A percentile compares a stretch with the other conserved stretches of the same genome.
Evolutionary conservation across 495 filamentous ascomycete genomes (phyloP).

Genomic region (Haplographium delicatum): DNA sequence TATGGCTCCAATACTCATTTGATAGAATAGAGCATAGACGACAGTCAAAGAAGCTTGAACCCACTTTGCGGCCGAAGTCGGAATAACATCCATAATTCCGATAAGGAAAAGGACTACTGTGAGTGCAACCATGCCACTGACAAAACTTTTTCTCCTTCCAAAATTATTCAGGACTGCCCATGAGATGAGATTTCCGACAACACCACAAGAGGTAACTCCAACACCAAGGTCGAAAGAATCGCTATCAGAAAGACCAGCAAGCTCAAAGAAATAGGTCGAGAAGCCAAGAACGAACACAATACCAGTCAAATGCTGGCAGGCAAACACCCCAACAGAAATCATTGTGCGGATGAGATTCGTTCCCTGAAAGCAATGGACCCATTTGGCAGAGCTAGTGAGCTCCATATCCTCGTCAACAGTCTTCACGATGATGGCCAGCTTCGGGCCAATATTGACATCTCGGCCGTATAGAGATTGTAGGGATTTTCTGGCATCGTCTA

Average conservation of each 20-base stretch:
- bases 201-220: slow-evolving; percentile 25
- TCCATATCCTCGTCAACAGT: slow-evolving; percentile 8
- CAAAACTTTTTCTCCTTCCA: slow-evolving; percentile 15
- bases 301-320: slow-evolving; percentile 43
- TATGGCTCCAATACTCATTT: slow-evolving; percentile 53
- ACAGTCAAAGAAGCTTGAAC: slow-evolving; percentile 46
- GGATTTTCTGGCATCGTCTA: slow-evolving; percentile 31
- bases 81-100: slow-evolving; percentile 18
- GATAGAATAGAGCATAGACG: slow-evolving; percentile 49
- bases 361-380: slow-evolving; percentile 49
- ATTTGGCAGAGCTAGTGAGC: slow-evolving; percentile 18
- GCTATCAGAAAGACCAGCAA: slow-evolving; percentile 46
- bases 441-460: background rate
- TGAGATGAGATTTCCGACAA: slow-evolving; percentile 35
- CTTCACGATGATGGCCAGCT: slow-evolving; percentile 7
- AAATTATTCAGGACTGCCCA: slow-evolving; percentile 10
- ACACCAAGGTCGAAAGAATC: slow-evolving; percentile 41
- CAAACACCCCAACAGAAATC: slow-evolving; percentile 44
- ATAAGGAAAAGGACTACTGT: slow-evolving; percentile 12
- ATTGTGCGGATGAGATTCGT: slow-evolving; percentile 49
- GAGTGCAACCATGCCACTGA: slow-evolving; percentile 8
- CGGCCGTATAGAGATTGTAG: background rate
- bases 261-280: slow-evolving; percentile 59
- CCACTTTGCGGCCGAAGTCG: slow-evolving; percentile 23
- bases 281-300: slow-evolving; percentile 49